Evolutionary conservation across 2,329 filamentous ascomycete species (phyloP).

Genomic region (Lecanoromycetidae sp.): DNA sequence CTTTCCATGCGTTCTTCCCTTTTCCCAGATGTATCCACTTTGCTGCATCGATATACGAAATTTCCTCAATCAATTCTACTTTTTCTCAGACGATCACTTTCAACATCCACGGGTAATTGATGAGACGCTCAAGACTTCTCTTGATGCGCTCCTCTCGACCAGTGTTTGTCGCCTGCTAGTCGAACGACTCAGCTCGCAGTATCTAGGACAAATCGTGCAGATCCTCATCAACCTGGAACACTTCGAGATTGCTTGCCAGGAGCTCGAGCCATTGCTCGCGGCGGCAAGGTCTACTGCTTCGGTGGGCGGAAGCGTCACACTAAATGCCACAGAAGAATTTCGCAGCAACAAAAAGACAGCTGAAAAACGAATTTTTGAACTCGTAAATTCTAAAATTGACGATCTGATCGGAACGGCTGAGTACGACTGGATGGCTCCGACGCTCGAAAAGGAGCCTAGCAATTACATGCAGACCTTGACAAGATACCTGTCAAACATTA

Average conservation of each 20-base stretch:
- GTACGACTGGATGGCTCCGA: constrained; percentile 70
- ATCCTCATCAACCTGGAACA: constrained; percentile 96
- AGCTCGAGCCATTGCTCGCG: constrained; percentile 76
- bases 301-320: constrained; percentile 61
- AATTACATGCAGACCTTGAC: constrained; percentile 95
- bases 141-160: constrained; percentile 88
- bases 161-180: constrained; percentile 87
- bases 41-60: constrained; percentile 98
- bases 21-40: constrained; percentile 97
- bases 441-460: constrained; percentile 59
- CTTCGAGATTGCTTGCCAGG: constrained; percentile 84
- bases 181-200: constrained; percentile 79
- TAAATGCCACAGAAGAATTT: constrained; percentile 78
- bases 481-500: constrained; percentile 85
- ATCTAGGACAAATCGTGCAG: constrained; percentile 94
- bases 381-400: constrained; percentile 97
- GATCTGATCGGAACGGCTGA: constrained; percentile 94
- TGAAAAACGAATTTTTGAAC: constrained; percentile 93
- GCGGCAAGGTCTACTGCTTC: constrained; percentile 67
- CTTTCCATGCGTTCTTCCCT: constrained; percentile 90
- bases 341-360: constrained; percentile 85
- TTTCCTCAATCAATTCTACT: constrained; percentile 96
- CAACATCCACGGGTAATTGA: constrained; percentile 83
- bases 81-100: constrained; percentile 94
- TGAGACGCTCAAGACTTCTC: constrained; percentile 69